A percentile compares a stretch with the other conserved stretches of the same genome.
Evolutionary conservation across 2,329 filamentous ascomycete genomes (phyloP).

Genomic region (Tolypocladium inflatum): DNA sequence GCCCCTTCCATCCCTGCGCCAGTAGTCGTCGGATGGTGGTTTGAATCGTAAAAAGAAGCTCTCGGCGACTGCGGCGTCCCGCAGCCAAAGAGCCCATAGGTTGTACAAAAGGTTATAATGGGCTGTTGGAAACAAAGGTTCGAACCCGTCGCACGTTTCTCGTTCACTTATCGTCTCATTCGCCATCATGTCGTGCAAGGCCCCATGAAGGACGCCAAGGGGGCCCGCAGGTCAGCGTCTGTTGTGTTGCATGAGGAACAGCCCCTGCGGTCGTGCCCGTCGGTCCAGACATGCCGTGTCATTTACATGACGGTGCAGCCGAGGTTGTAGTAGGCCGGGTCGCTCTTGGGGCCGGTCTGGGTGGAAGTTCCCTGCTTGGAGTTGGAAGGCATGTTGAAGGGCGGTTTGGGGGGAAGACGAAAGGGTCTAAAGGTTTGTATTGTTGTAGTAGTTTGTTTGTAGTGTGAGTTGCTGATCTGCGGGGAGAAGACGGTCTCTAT

Average conservation of each 20-base stretch:
- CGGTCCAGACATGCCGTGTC: background rate
- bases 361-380: slow-evolving; percentile 1
- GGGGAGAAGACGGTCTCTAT: background rate
- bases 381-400: slow-evolving; percentile 20
- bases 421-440: background rate
- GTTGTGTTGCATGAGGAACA: background rate
- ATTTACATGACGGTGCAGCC: slow-evolving; percentile 26
- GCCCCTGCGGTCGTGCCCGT: background rate
- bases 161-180: background rate
- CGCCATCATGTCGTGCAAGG: background rate
- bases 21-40: background rate
- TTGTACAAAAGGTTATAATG: background rate
- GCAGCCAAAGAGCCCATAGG: background rate
- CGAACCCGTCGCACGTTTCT: background rate
- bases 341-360: slow-evolving; percentile 12
- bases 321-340: slow-evolving; percentile 8
- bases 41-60: slow-evolving; percentile 1
- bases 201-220: background rate
- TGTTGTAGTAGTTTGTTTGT: background rate
- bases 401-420: background rate
- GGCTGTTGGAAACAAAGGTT: background rate
- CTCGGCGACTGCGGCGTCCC: background rate
- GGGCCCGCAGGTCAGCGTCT: background rate
- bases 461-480: background rate
- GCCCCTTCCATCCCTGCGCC: background rate